These are phyloP conservation scores for Suillus tomentosus DNA, from an alignment of 768 basidiomycete species.

Conservation along the genomic window DNA sequence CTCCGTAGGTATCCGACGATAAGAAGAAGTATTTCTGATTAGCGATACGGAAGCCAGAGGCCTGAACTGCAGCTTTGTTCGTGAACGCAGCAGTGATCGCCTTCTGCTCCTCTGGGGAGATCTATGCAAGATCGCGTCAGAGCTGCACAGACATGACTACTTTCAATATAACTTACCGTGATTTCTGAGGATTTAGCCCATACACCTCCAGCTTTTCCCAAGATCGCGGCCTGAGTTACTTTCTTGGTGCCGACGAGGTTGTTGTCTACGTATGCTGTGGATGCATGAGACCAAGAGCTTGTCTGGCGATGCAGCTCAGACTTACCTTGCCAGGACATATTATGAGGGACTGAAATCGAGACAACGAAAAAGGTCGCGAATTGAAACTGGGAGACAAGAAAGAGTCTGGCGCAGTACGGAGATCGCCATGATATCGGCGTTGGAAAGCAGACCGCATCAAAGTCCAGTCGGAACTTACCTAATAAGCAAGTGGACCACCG, in stretches of 20 bases:
- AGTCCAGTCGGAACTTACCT: constrained; percentile 5
- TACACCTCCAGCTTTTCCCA: constrained; percentile 32
- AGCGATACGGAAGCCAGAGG: constrained; percentile 61
- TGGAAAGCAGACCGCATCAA: constrained; percentile 11
- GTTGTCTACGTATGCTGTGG: constrained; percentile 76
- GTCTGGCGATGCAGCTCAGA: constrained; percentile 40
- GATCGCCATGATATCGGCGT: constrained; percentile 34
- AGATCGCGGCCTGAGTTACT: constrained; percentile 67
- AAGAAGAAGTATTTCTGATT: constrained; percentile 79
- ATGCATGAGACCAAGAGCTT: background rate
- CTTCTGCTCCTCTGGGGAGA: constrained; percentile 23
- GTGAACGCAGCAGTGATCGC: constrained; percentile 42
- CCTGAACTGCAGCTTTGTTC: constrained; percentile 43
- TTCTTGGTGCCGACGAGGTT: constrained; percentile 76
- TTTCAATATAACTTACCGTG: constrained; percentile 15
- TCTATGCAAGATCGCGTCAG: constrained; percentile 18
- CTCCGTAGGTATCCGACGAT: constrained; percentile 30
- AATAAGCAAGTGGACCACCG: constrained; percentile 4
- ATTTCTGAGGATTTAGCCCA: constrained; percentile 33
- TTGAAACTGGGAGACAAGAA: constrained; percentile 10
- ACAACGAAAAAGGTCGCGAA: constrained; percentile 13
- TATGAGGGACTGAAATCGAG: constrained; percentile 13
- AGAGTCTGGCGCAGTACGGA: constrained; percentile 17
- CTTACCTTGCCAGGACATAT: constrained; percentile 76
- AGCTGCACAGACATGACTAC: constrained; percentile 22